Conservation (phyloP, 129 eudicot species). For the Heracleum sosnowskyi region DNA sequence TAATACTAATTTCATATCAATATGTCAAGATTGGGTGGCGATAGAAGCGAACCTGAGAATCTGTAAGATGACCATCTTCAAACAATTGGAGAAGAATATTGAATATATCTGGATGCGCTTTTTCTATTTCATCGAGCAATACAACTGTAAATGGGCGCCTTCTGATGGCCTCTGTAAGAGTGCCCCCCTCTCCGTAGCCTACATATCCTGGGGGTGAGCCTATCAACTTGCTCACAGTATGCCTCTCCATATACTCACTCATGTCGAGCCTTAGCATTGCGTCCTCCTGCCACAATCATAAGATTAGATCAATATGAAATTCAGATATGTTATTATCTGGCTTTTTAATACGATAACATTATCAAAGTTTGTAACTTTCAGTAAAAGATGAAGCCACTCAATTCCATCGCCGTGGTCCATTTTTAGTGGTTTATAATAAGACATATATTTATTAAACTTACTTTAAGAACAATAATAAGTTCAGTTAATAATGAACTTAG, state of each 20-base stretch:
- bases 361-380: not conserved
- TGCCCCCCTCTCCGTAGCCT: constrained; percentile 92
- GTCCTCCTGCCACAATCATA: constrained; percentile 36
- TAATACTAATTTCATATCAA: not conserved
- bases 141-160: constrained; percentile 75
- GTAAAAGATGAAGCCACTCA: not conserved
- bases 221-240: constrained; percentile 81
- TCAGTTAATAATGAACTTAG: not conserved
- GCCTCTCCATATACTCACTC: constrained; percentile 98
- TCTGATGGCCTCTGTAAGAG: constrained; percentile 86
- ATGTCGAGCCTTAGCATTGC: constrained; percentile 86
- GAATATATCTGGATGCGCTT: constrained; percentile 90
- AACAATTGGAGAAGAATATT: constrained; percentile 82
- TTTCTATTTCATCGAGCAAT: constrained; percentile 88
- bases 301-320: not conserved
- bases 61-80: constrained; percentile 95
- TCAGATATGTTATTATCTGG: not conserved
- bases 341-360: not conserved
- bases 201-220: constrained; percentile 95
- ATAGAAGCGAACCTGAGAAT: constrained; percentile 66
- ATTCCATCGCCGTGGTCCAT: not conserved
- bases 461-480: not conserved
- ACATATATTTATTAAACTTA: not conserved
- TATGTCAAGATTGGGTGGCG: not conserved
- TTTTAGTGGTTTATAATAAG: not conserved